These are phyloP conservation scores for Choiromyces venosus DNA, from an alignment of 495 filamentous ascomycete species.

Conservation along the genomic window DNA sequence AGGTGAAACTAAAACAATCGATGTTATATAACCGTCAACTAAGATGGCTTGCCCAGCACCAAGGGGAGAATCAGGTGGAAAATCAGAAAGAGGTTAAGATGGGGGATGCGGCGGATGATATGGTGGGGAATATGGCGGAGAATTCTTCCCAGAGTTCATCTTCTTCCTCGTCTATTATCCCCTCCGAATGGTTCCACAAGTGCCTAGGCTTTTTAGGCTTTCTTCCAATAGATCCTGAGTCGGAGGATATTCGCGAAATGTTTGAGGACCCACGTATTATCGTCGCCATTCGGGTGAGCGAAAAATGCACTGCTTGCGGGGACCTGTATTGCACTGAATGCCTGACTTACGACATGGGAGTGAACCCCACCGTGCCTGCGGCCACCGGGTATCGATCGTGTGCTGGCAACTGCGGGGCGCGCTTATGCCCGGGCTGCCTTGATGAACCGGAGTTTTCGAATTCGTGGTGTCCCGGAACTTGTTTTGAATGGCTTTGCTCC, in stretches of 20 bases:
- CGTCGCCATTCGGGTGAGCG: no score
- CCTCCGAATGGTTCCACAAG: no score
- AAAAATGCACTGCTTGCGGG: slow-evolving; percentile 15
- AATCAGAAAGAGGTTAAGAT: no score
- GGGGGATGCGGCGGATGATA: no score
- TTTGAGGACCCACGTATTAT: no score
- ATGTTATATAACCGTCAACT: not conserved
- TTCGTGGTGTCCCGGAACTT: not conserved
- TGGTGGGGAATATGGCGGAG: not conserved
- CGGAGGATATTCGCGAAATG: no score
- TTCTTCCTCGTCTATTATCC: not conserved
- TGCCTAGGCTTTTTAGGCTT: no score
- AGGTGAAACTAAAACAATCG: no score
- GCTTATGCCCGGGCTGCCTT: slow-evolving; percentile 18
- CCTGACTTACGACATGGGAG: slow-evolving; percentile 24
- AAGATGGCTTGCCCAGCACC: no score
- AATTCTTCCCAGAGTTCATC: not conserved
- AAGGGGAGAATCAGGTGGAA: no score
- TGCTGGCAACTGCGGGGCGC: slow-evolving; percentile 10
- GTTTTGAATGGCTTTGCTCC: not conserved
- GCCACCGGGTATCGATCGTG: slow-evolving; percentile 17
- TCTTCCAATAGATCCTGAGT: no score
- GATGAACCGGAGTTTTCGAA: not conserved
- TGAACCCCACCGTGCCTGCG: not conserved
- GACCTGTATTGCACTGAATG: slow-evolving; percentile 12